Percentiles rank a stretch among this genome's conserved stretches.
These are phyloP conservation scores for Fusarium sterilihyphosum DNA, from an alignment of 2,329 filamentous ascomycete species.

Conservation along the genomic window DNA sequence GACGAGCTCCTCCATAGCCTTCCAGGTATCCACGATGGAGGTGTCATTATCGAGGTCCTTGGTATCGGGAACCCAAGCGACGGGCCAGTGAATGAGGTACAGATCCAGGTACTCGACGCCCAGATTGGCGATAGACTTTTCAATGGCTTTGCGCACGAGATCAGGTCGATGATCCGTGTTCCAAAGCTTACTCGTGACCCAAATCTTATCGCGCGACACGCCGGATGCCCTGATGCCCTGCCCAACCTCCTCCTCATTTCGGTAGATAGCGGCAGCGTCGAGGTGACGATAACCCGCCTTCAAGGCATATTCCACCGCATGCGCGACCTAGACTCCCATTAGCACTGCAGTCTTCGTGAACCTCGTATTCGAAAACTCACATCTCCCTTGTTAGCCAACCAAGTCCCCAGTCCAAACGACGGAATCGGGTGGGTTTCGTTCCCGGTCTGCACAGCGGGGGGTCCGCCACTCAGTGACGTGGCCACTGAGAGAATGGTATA, in stretches of 20 bases:
- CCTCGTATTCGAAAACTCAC: not conserved
- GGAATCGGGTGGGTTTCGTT: constrained; percentile 39
- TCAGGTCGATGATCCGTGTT: constrained; percentile 47
- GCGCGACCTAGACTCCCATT: constrained; percentile 17
- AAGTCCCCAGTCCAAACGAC: constrained; percentile 47
- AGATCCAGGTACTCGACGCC: constrained; percentile 48
- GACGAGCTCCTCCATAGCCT: constrained; percentile 44
- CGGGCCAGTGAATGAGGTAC: constrained; percentile 45
- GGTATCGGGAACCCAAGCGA: constrained; percentile 37
- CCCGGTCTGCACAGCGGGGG: not conserved
- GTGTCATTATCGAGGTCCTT: constrained; percentile 31
- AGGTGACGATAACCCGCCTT: constrained; percentile 65
- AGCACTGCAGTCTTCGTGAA: fast-evolving
- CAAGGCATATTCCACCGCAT: constrained; percentile 65
- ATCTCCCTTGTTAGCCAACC: constrained; percentile 44
- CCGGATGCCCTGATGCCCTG: constrained; percentile 52
- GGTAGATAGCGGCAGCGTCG: constrained; percentile 68
- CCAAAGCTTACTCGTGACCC: constrained; percentile 48
- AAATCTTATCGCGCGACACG: constrained; percentile 45
- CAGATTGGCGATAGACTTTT: constrained; percentile 45
- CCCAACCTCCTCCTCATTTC: constrained; percentile 65
- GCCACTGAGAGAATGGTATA: constrained; percentile 19
- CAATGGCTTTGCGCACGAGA: constrained; percentile 43
- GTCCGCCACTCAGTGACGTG: constrained; percentile 3
- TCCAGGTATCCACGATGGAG: constrained; percentile 45